Base-by-base conservation (phyloP, 2,329 filamentous ascomycete genomes). In the Fusarium sp. region DNA sequence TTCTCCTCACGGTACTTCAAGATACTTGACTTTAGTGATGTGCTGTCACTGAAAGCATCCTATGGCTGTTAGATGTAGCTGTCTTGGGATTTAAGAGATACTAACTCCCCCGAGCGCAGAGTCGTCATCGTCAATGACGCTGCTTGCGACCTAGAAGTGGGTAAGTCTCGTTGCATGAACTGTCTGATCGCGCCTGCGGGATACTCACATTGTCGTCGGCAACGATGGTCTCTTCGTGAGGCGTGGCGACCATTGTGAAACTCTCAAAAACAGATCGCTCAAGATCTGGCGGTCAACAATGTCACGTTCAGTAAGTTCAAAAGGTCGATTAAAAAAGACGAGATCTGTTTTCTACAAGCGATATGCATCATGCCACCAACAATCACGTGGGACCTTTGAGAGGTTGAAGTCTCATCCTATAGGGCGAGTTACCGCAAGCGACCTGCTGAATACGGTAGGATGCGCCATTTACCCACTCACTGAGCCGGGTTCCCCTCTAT, bases 81-180 rank as follows among this genome's bases (percentile, higher is more conserved):
- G 11, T 24, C 3, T 5, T 8, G 5, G 10, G 4, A 0, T 38
- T n/a, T 4, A 4, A 16, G 4, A 5, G 1, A 16, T 15, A 49
- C 58, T 34, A 6, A 61, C 58, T 12, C 32, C 32, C 12, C 53
- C 53, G 5, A 59, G 6, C 5, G 53, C 42, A 24, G 58, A 61
- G 27, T 61, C 53, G n/a, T 18, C 43, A 5, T 49, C 58, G 7
- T 34, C 34, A 1, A 8, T 3, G 8, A 44, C 8, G 22, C 42
- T 44, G 15, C 9, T 20, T 25, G 15, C 10, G 20, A 16, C 42
- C 42, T 44, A 18, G 20, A 10, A 11, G 6, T 3, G 6, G 15
- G 15, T 44, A 18, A 25, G 42, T 16, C 34, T n/a, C 10, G 10
- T n/a, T 10, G 18, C 34, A 38, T 12, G 34, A n/a, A n/a, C 34